Conservation (phyloP, 768 basidiomycete genomes). For the Lactarius akahatsu region DNA sequence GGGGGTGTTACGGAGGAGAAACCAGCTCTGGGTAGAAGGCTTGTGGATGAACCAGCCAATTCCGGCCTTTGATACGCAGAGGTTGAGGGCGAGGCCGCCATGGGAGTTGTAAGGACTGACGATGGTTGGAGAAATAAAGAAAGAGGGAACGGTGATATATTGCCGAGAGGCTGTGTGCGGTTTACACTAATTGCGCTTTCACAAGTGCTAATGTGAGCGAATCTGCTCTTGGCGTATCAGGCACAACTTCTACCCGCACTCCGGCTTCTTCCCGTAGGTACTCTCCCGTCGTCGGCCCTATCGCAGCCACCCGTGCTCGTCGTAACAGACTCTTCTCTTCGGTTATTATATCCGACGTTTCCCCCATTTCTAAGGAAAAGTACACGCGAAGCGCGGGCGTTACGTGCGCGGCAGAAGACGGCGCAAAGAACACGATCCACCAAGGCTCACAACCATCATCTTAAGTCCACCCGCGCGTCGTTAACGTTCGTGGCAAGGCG, state of each 20-base stretch:
- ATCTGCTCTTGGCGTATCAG: conserved; percentile 57
- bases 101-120: not conserved
- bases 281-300: conserved; percentile 64
- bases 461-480: not conserved
- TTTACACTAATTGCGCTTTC: not conserved
- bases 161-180: not conserved
- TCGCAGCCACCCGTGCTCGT: conserved; percentile 48
- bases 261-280: conserved; percentile 48
- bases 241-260: conserved; percentile 53
- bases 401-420: conserved; percentile 63
- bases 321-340: not conserved
- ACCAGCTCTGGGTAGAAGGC: conserved; percentile 17
- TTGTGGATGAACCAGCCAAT: conserved; percentile 23
- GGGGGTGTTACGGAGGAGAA: not conserved
- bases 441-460: conserved; percentile 34
- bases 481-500: not conserved
- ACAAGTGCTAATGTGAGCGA: conserved; percentile 41
- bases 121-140: not conserved
- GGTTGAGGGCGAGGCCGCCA: not conserved
- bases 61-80: conserved; percentile 21
- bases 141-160: not conserved
- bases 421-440: conserved; percentile 80
- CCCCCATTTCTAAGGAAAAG: conserved; percentile 41
- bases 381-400: conserved; percentile 48
- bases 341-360: not conserved